Conservation (phyloP, 495 filamentous ascomycete genomes). For the Penicillium nucicola region DNA sequence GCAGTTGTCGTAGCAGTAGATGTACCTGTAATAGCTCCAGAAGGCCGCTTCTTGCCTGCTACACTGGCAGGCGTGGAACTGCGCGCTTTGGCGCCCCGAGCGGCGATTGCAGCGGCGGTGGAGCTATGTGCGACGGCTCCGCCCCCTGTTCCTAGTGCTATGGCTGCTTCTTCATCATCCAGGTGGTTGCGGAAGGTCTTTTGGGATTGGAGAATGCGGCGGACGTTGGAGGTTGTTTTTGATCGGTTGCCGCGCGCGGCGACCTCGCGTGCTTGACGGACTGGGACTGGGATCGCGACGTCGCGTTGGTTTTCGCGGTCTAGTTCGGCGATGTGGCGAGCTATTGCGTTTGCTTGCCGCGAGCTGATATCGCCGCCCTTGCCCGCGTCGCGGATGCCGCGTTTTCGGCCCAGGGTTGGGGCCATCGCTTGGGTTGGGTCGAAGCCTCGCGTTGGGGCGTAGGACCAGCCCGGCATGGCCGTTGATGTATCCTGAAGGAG, state of each 20-base stretch:
- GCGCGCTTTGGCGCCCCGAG: slow-evolving; percentile 25
- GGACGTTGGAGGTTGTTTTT: slow-evolving; percentile 77
- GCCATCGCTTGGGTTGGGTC: slow-evolving; percentile 59
- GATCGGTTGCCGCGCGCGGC: slow-evolving; percentile 44
- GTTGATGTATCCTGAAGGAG: slow-evolving; percentile 67
- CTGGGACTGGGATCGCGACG: slow-evolving; percentile 63
- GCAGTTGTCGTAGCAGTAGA: slow-evolving; percentile 4
- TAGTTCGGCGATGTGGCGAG: slow-evolving; percentile 74
- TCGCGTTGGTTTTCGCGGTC: slow-evolving; percentile 76
- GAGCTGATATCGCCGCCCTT: slow-evolving; percentile 61
- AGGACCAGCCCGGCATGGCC: slow-evolving; percentile 79
- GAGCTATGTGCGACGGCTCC: background rate
- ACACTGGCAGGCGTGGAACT: slow-evolving; percentile 34
- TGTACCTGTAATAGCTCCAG: slow-evolving; percentile 9
- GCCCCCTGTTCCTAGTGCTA: slow-evolving; percentile 22
- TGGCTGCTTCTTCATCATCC: slow-evolving; percentile 78
- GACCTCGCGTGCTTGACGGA: slow-evolving; percentile 45
- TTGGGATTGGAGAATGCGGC: slow-evolving; percentile 83
- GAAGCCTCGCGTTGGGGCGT: slow-evolving; percentile 73
- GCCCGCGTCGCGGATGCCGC: slow-evolving; percentile 54
- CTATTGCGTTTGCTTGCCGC: slow-evolving; percentile 70
- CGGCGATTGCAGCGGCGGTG: slow-evolving; percentile 33
- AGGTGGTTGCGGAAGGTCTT: slow-evolving; percentile 92
- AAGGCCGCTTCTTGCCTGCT: slow-evolving; percentile 15
- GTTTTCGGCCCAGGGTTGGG: slow-evolving; percentile 58